A percentile compares a stretch with the other conserved stretches of the same genome.
Conservation (phyloP, 2,329 filamentous ascomycete species). For the Colletotrichum coccodes region DNA sequence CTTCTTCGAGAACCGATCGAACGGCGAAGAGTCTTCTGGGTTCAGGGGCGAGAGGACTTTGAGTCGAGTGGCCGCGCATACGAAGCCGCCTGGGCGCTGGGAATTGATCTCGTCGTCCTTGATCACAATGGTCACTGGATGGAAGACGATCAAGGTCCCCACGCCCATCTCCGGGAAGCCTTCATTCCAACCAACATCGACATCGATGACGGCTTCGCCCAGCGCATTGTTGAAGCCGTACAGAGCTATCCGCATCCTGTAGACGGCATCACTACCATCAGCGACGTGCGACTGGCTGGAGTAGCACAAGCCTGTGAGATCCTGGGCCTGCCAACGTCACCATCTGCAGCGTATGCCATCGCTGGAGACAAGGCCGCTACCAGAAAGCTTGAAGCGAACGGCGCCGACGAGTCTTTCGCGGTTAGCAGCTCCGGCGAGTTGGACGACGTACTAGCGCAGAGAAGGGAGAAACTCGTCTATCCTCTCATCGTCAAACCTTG, state of each 20-base stretch:
- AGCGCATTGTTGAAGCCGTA: constrained; percentile 43
- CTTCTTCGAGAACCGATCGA: neutral
- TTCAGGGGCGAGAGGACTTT: constrained; percentile 12
- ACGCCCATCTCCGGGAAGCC: constrained; percentile 42
- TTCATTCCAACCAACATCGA: constrained; percentile 44
- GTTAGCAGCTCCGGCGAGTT: constrained; percentile 34
- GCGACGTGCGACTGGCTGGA: constrained; percentile 40
- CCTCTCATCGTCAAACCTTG: constrained; percentile 50
- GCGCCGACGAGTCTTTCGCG: constrained; percentile 26
- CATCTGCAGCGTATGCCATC: constrained; percentile 39
- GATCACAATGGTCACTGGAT: constrained; percentile 51
- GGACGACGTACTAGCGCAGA: constrained; percentile 21
- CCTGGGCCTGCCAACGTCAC: constrained; percentile 44
- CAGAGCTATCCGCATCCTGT: constrained; percentile 37
- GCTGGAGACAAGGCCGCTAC: constrained; percentile 44
- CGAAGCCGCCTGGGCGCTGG: neutral
- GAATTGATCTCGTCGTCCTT: constrained; percentile 44
- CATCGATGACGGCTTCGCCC: constrained; percentile 37
- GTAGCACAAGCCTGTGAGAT: constrained; percentile 44
- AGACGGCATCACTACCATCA: constrained; percentile 49
- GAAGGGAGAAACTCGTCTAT: constrained; percentile 25
- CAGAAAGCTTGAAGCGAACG: constrained; percentile 36
- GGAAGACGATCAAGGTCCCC: constrained; percentile 35
- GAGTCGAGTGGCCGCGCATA: constrained; percentile 1
- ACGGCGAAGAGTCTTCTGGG: constrained; percentile 1